Conservation (phyloP, 352 stramenopile species). For the Phytophthora sp. region DNA sequence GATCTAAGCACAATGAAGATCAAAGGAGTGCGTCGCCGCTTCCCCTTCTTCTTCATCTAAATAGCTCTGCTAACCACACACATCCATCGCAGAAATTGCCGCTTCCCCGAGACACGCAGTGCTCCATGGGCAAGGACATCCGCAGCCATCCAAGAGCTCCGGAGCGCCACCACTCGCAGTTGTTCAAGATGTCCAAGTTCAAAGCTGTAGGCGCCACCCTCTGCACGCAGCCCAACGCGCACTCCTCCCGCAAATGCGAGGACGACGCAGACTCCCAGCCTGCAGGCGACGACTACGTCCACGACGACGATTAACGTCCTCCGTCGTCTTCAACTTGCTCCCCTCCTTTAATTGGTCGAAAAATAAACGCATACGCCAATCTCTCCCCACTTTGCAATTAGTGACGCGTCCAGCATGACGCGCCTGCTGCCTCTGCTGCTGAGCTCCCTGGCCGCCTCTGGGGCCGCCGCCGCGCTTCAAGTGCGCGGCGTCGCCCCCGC, state of each 20-base stretch:
- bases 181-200: conserved; percentile 91
- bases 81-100: conserved; percentile 61
- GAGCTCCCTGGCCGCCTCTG: background rate
- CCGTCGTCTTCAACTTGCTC: conserved; percentile 9
- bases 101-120: conserved; percentile 71
- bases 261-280: conserved; percentile 5
- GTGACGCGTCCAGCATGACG: conserved; percentile 12
- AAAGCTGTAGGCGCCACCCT: conserved; percentile 74
- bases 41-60: background rate
- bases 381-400: conserved; percentile 4
- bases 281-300: background rate
- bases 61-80: background rate
- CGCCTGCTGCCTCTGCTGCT: conserved; percentile 15
- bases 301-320: conserved; percentile 7
- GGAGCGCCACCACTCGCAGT: conserved; percentile 40
- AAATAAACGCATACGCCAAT: conserved; percentile 22
- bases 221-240: conserved; percentile 61
- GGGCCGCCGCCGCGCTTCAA: conserved; percentile 1
- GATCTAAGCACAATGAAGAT: conserved; percentile 83
- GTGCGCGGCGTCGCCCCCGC: conserved; percentile 52
- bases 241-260: conserved; percentile 4
- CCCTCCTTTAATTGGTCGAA: conserved; percentile 15
- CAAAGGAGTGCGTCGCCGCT: conserved; percentile 61
- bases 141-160: conserved; percentile 44
- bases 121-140: conserved; percentile 72